Base-by-base conservation (phyloP, 1,284 basidiomycete species). In the Microbotryum saponariae region DNA sequence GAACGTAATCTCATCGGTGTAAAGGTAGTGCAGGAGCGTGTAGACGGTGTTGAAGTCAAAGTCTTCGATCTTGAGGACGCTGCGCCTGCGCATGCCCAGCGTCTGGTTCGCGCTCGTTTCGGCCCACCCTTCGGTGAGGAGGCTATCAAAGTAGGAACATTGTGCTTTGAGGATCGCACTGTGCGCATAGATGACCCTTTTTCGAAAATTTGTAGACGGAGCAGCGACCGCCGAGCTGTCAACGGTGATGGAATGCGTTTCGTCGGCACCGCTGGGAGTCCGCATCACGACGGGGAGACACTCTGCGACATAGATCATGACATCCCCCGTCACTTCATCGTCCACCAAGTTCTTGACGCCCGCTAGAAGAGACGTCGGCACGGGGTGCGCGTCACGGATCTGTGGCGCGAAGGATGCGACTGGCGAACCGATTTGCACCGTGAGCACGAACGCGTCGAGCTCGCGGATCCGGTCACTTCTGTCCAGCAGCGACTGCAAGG, bases 21-120 rank as follows among this genome's bases (percentile, higher is more conserved):
- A 91, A 46, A 88, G 82, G 76, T 82, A 89, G 68, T 87, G 87
- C 57, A 91, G 75, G 56, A 91, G 76, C 88, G 88, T 90, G 73
- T 89, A 90, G 4, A 88, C 82, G 0, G 88, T 89, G 54, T 84
- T 81, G 69, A 87, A 91, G 67, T 88, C 87, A 9, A 86, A 86
- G 74, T 91, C 88, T 69, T 89, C 85, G 12, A 91, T 86, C 29
- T 86, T 77, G 50, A 90, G 76, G 75, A 37, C 71, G 56, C 18
- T 44, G 31, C 10, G 16, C 14, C 33, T 56, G 27, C 25, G 27
- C 2, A 59, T 62, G 6, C 58, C 58, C 5, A 75, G 60, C 10
- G 75, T 67, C 6, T 71, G 71, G 1, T 75, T 18, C 4, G 71
- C 68, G 52, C 79, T 47, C 55, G 55, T 82, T 74, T 89, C 87